Base-by-base conservation (phyloP, 371 early-diverging fungal genomes). In the Funneliformis caledonium region DNA sequence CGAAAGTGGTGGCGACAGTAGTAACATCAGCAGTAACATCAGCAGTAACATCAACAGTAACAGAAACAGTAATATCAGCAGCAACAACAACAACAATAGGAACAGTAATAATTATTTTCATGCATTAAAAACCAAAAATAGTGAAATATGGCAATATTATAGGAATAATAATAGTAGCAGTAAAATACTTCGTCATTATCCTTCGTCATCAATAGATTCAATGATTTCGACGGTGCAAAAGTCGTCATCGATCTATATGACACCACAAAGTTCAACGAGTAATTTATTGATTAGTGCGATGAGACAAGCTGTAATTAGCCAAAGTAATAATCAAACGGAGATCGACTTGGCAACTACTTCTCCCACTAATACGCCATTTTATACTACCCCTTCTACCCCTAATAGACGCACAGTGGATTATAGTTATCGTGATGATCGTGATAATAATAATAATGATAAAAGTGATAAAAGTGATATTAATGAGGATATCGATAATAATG, bases 201-300 rank as follows among this genome's bases (percentile, higher is more conserved):
- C 48, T 10, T 52, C 59, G 56, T 26, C 11, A 14, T 56, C 60
- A 61, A 60, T 62, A 60, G 76, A 52, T 43, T 62, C 45, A 61
- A 50, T n/a, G 26, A 42, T 50, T 50, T 56, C 42, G 11, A 19
- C 50, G 22, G 22, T 33, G 26, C 37, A n/a, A 74, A 37, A 37
- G 37, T 2, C 37, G 37, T 37, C 72, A 70, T 60, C 76, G 6
- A 42, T 60, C 37, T 76, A 52, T 42, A 59, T 60, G 60, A 61
- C 76, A 61, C 47, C 76, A 10, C 59, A 76, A 76, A 43, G 37
- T 45, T 76, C 52, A 43, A 76, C 76, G 12, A 43, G 62, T 60
- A 59, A 76, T 64, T 76, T 60, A 59, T 76, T 52, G 4, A 45
- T 76, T 37, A 45, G 62, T n/a, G 22, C 76, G 16, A 76, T 52